phyloP scores from a whole-genome alignment of 2,329 filamentous ascomycete species.

The Epichloe festucae region DNA sequence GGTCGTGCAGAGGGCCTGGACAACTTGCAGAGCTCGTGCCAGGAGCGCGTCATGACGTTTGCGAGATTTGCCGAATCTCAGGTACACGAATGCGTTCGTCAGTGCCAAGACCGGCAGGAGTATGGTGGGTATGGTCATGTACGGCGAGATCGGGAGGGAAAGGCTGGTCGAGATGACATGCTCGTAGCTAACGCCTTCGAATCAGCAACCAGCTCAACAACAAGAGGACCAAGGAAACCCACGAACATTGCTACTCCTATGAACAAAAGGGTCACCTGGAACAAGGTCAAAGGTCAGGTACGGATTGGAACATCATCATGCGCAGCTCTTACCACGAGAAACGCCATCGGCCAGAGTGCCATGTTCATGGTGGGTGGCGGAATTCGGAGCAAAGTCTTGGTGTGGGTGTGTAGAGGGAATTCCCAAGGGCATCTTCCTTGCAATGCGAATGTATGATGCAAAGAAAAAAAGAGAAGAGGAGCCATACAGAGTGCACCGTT shows the following conservation, averaged over 20 bases:
- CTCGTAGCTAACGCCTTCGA: not conserved
- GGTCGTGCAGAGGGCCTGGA: slow-evolving; percentile 5
- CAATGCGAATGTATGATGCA: no score
- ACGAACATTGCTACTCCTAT: slow-evolving; percentile 1
- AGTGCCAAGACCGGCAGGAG: slow-evolving; percentile 1
- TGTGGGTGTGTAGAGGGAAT: not conserved
- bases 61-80: not conserved
- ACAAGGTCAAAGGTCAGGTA: not conserved
- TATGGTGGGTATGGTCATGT: not conserved
- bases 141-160: slow-evolving; percentile 4
- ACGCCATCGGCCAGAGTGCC: not conserved
- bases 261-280: not conserved
- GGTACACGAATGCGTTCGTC: not conserved
- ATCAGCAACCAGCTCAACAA: not conserved
- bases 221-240: not conserved
- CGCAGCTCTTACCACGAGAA: not conserved
- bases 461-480: not conserved
- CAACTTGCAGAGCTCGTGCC: slow-evolving; percentile 2
- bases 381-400: not conserved
- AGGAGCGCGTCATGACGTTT: not conserved
- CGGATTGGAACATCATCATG: not conserved
- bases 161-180: slow-evolving; percentile 1
- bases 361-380: not conserved
- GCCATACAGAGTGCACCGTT: not conserved
- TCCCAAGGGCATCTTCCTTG: not conserved